Base-by-base conservation (phyloP, 2,329 filamentous ascomycete species). In the Dothistroma pini region DNA sequence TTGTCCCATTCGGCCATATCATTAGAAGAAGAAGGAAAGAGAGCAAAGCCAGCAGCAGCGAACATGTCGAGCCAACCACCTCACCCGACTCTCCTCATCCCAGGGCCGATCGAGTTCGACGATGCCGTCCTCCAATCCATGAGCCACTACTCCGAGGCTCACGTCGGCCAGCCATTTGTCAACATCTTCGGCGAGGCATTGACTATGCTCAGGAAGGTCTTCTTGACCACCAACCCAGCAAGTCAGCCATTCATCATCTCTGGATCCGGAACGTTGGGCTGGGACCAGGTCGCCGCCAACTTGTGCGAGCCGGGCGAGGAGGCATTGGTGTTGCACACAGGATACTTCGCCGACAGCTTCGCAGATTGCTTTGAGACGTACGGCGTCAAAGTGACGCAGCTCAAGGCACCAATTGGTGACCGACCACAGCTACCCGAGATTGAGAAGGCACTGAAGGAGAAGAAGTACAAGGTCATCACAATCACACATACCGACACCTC, bases 401-500 rank as follows among this genome's bases (percentile, higher is more conserved):
- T 99, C 68, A 93, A 91, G 75, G 92, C 91, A 1, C 86, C 91
- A 52, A 90, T 97, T 73, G 95, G 95, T 64, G 88, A 90, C 68
- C 86, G 92, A 58, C 93, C 93, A 51, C 89, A 96, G 73, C 84
- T 96, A 41, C 84, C 88, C 57, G 90, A 96, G 76, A 87, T 99
- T 63, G 93, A 97, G 80, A 85, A 89, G 77, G 92, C 93, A 2
- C 81, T 99, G 67, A 89, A 88, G 76, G 86, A 91, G 81, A 96
- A 95, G 82, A 86, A 90, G 72, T 97, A 96, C 84, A 97, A 97
- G 84, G 76, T 93, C 64, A 79, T 99, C 71, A 97, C 93, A 48
- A 89, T 97, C 66, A 99, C 95, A 11, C 95, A 99, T 76, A 93
- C 97, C 64, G 95, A 99, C 75, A 99, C 95, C 25, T 97, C 93